phyloP scores from a whole-genome alignment of 768 basidiomycete species.

The Mycena amicta region DNA sequence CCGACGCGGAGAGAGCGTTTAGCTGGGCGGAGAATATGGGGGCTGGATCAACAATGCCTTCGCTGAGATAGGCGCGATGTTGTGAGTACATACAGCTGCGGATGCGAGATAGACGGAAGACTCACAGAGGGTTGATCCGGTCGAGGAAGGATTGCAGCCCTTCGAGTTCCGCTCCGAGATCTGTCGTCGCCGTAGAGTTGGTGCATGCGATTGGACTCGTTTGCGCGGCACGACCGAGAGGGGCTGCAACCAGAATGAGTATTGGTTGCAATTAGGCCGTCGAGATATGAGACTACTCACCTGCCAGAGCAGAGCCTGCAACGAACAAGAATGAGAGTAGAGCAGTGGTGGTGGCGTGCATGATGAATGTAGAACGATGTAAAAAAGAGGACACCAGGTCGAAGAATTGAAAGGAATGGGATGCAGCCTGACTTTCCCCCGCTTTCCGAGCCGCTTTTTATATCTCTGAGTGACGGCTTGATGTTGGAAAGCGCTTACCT shows the following conservation, averaged over 20 bases:
- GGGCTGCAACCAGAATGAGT: no score
- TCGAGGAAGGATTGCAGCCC: background rate
- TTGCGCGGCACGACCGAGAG: no score
- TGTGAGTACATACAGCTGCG: background rate
- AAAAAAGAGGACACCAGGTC: background rate
- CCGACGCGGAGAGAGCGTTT: background rate
- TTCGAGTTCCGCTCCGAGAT: background rate
- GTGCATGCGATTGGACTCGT: background rate
- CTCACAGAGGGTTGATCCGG: background rate
- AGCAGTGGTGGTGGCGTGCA: background rate
- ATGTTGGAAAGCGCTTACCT: no score
- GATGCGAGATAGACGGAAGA: background rate
- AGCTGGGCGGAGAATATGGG: background rate
- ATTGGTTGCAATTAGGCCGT: no score
- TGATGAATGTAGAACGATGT: no score
- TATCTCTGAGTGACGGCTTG: no score
- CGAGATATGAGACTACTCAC: no score
- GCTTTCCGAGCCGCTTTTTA: no score
- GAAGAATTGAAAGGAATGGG: no score
- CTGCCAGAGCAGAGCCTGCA: background rate
- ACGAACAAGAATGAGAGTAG: background rate
- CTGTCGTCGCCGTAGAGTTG: background rate
- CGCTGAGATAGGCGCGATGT: background rate
- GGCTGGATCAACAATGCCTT: background rate
- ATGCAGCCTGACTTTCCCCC: no score